Conservation (phyloP, 169 alveolate species). For the Prorocentrum cordatum region DNA sequence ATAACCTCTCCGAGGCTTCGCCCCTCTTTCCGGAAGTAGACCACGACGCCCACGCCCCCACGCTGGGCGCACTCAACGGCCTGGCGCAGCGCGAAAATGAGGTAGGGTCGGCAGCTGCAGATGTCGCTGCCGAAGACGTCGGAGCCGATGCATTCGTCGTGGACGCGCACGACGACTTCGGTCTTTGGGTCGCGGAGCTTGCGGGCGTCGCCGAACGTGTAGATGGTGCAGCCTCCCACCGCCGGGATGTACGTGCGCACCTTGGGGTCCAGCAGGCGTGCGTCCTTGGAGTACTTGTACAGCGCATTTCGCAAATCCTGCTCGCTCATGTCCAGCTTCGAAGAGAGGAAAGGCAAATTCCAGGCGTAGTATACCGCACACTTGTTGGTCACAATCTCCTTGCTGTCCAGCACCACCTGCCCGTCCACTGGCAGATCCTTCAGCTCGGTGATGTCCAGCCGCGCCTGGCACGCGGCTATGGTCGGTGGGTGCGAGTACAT, state of each 20-base stretch:
- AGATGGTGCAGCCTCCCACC: constrained; percentile 68
- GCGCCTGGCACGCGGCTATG: constrained; percentile 70
- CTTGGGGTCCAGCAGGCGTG: constrained; percentile 47
- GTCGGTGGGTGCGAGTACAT: constrained; percentile 69
- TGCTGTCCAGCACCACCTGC: constrained; percentile 3
- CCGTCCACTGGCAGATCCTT: constrained; percentile 46
- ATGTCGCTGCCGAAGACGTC: constrained; percentile 68
- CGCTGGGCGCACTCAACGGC: constrained; percentile 67
- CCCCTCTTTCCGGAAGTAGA: constrained; percentile 67
- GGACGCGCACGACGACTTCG: constrained; percentile 68
- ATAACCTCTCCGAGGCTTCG: constrained; percentile 63
- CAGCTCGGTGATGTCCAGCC: constrained; percentile 68
- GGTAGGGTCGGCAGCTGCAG: constrained; percentile 70
- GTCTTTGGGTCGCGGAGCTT: constrained; percentile 56
- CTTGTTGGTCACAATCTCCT: constrained; percentile 45
- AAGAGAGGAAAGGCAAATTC: constrained; percentile 38
- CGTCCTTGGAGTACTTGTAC: constrained; percentile 8
- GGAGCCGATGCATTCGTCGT: constrained; percentile 71
- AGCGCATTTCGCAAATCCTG: constrained; percentile 49
- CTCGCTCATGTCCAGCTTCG: constrained; percentile 33
- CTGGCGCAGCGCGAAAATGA: constrained; percentile 51
- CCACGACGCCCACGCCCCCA: constrained; percentile 68
- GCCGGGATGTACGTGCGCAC: constrained; percentile 55
- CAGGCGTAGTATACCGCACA: constrained; percentile 69
- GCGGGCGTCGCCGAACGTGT: constrained; percentile 70